These are phyloP conservation scores for Nicotiana noctiflora DNA, from an alignment of 257 asterid genomes.

Conservation along the genomic window DNA sequence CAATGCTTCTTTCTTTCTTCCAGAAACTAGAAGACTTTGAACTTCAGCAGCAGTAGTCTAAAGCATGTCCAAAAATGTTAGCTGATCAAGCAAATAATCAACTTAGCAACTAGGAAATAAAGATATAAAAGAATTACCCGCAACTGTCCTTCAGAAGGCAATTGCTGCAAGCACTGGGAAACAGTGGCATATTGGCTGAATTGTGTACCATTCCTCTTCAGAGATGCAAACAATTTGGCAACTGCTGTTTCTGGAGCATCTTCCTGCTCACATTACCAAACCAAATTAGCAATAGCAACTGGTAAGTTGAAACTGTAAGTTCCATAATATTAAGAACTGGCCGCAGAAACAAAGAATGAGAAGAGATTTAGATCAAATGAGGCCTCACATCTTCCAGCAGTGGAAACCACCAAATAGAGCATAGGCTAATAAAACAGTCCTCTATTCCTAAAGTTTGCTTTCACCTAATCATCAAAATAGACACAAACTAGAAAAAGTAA, in stretches of 20 bases:
- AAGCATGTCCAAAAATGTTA: conserved; percentile 3
- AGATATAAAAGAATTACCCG: conserved; percentile 39
- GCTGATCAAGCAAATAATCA: background rate
- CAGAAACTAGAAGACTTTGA: conserved; percentile 84
- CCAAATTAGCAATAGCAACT: conserved; percentile 9
- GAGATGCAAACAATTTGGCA: conserved; percentile 74
- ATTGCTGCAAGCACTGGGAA: conserved; percentile 67
- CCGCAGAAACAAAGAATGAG: background rate
- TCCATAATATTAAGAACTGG: background rate
- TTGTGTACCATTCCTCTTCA: conserved; percentile 46
- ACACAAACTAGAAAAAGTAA: background rate
- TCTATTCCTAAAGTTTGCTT: background rate
- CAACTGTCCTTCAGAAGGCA: conserved; percentile 85
- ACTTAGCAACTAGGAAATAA: background rate
- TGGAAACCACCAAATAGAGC: background rate
- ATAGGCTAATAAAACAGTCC: background rate
- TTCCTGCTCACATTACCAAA: conserved; percentile 41
- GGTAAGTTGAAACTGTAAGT: background rate
- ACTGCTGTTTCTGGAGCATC: conserved; percentile 86
- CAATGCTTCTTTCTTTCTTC: conserved; percentile 87
- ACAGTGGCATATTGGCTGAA: conserved; percentile 48
- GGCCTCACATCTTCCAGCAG: background rate
- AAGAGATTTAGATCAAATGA: background rate
- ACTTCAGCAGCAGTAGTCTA: conserved; percentile 82
- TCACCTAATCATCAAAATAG: background rate